Conservation (phyloP, 2,329 filamentous ascomycete species). For the Penicillium sp. region DNA sequence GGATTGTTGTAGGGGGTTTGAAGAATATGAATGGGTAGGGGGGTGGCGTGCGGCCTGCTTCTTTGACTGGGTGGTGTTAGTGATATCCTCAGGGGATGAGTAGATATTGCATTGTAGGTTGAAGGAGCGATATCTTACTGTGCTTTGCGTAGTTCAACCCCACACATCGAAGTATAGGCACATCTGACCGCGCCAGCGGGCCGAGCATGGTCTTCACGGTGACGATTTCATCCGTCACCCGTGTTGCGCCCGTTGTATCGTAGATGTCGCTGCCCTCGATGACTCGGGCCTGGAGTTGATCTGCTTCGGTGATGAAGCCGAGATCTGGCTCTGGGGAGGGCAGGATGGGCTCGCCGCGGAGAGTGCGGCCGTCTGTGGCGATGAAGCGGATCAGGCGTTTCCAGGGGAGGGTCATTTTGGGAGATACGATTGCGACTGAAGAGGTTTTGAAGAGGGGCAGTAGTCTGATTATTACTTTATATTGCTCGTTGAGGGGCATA, state of each 20-base stretch:
- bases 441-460: background rate
- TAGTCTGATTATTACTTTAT: background rate
- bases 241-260: conserved; percentile 49
- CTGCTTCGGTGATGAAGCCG: conserved; percentile 50
- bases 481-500: background rate
- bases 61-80: conserved; percentile 45
- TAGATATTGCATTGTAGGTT: too few species aligned
- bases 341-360: conserved; percentile 56
- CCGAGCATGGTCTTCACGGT: conserved; percentile 58
- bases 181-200: conserved; percentile 53
- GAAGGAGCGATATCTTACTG: conserved; percentile 35
- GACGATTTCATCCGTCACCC: conserved; percentile 57
- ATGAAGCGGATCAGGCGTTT: conserved; percentile 58
- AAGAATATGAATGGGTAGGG: conserved; percentile 70
- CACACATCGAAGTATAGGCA: conserved; percentile 61
- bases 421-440: background rate
- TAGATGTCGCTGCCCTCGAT: conserved; percentile 56
- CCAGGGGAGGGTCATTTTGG: conserved; percentile 45
- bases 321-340: conserved; percentile 47
- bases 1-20: conserved; percentile 65
- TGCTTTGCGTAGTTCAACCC: conserved; percentile 64
- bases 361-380: conserved; percentile 52
- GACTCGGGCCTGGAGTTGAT: conserved; percentile 55
- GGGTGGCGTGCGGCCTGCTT: conserved; percentile 54
- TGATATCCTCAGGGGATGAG: background rate